Conservation (phyloP, 2,329 filamentous ascomycete genomes). For the Pseudopyrenochaeta lycopersici region DNA sequence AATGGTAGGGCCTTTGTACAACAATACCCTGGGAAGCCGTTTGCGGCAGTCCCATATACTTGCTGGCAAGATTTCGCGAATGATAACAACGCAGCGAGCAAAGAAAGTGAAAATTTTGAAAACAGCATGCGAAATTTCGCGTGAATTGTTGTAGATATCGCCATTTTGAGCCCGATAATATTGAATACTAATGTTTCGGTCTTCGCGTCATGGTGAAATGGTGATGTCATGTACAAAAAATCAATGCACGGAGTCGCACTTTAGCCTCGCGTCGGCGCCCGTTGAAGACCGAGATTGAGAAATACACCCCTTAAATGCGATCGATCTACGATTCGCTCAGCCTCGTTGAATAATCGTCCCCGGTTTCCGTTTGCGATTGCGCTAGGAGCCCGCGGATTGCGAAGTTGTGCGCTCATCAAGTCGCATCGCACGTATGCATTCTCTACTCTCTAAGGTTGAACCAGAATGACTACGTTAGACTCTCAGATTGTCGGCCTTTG, state of each 20-base stretch:
- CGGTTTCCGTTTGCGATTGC: constrained; percentile 2
- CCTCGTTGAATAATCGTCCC: constrained; percentile 12
- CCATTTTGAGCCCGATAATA: constrained; percentile 20
- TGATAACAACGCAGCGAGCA: constrained; percentile 4
- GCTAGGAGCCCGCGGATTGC: constrained; percentile 21
- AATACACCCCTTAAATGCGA: constrained; percentile 1
- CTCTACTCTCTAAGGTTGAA: neutral
- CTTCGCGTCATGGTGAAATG: constrained; percentile 12
- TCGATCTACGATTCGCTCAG: constrained; percentile 21
- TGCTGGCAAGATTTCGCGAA: neutral
- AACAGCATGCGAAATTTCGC: constrained; percentile 6
- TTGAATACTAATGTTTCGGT: neutral
- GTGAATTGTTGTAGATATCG: constrained; percentile 5
- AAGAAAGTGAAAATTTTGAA: constrained; percentile 2
- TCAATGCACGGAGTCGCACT: constrained; percentile 5
- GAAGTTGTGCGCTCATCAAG: neutral
- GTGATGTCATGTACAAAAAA: constrained; percentile 27
- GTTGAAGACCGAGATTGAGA: constrained; percentile 16
- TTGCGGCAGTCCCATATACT: constrained; percentile 4
- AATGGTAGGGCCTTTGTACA: constrained; percentile 2
- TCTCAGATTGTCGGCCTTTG: neutral
- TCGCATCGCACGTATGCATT: neutral
- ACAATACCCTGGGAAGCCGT: neutral
- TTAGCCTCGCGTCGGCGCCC: constrained; percentile 22
- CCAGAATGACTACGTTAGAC: neutral